Base-by-base conservation (phyloP, 2,329 filamentous ascomycete species). In the Claviceps purpurea region DNA sequence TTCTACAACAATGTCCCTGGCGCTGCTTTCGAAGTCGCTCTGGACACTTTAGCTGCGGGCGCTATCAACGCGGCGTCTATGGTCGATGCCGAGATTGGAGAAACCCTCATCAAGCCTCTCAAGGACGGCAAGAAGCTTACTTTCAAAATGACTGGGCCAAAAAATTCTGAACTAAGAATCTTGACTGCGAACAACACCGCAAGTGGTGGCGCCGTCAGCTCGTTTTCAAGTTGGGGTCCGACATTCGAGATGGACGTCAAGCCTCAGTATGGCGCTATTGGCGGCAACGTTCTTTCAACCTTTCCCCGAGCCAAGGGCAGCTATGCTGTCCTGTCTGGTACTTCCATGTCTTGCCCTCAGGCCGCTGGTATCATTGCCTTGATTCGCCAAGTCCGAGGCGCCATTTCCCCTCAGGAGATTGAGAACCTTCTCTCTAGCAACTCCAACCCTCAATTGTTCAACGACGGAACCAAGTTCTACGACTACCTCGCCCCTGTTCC, bases 261-360 rank as follows among this genome's bases (percentile, higher is more conserved):
- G 62, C 78, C 78, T 0, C 72, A 80, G 57, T 63, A 80, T 43
- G 73, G 72, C n/a, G 68, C 76, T 1, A 74, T 77, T 2, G 78
- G 79, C 39, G 77, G 77, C 47, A 70, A 71, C 49, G 81, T 83
- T 46, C 63, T 83, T 26, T 80, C 78, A 10, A 82, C 78, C 0
- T 82, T 70, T 56, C 78, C 75, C 0, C 54, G 60, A 3, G 63
- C 64, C 3, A 59, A 68, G 37, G 74, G 74, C 24, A 64, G 66
- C 34, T 83, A 80, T 50, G 72, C 70, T 22, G 71, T 80, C 1
- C 63, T 73, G 26, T 79, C 69, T 38, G 78, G 78, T 13, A 81
- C 78, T 0, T 81, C 78, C 1, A 83, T 84, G 80, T 72, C 79
- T 3, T 74, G 73, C 38, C 78, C 79, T 7, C 70, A 78, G 14